Base-by-base conservation (phyloP, 805 yeast species). In the Cyberlindnera galapagoensis region DNA sequence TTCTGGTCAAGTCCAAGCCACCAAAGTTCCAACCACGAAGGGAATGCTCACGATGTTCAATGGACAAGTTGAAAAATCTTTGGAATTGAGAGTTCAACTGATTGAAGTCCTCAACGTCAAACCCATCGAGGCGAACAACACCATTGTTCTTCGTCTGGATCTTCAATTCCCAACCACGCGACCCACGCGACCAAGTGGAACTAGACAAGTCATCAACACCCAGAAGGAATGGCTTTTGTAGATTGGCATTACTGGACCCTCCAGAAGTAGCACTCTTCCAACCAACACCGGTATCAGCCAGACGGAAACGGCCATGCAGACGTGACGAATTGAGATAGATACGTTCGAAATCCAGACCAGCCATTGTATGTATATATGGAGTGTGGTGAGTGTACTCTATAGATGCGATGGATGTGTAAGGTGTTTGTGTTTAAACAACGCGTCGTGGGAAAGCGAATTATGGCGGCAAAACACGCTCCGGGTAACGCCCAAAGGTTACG, bases 21-120 rank as follows among this genome's bases (percentile, higher is more conserved):
- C 99, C 99, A 98, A 98, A 92, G 60, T 92, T 92, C 98, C 98
- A 92, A 20, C 99, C 99, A 62, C 96, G 75, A 43, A 92, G 64
- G 5, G 96, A 82, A 59, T 92, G 98, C 49, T 90, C 97, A 49
- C 70, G 76, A 41, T 72, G 80, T 47, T 92, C 97, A 37, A 92
- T 67, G 35, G 73, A 72, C 26, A 84, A 64, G 35, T 66, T 67
- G 58, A 87, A 85, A 50, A 81, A 73, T 45, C 87, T 68, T 52
- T 82, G 87, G 45, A 92, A 66, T 44, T 88, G 94, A 51, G 74
- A 81, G 57, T 88, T 90, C 51, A 92, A 64, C 39, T 80, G 69
- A 38, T 76, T 75, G 50, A 84, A 80, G 52, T 90, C 96, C 39
- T 80, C 87, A 21, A 65, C 71, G 40, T 86, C 94, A 56, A 92